Percentiles rank a stretch among this genome's conserved stretches.
Evolutionary conservation across 1,284 basidiomycete species (phyloP).

Genomic region (Somion occarium): DNA sequence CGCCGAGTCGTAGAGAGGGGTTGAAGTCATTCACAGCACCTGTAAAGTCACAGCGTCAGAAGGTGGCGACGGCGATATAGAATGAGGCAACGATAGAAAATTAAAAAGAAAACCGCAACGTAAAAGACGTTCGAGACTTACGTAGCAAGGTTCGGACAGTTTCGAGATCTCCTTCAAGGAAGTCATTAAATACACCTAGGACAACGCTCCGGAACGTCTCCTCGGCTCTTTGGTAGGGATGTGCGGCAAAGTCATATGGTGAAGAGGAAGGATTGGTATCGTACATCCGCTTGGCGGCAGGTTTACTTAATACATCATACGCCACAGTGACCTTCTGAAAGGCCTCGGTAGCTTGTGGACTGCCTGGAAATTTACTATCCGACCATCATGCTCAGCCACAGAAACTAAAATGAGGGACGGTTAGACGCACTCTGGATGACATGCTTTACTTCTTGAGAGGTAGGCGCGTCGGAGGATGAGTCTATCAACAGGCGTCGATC

Average conservation of each 20-base stretch:
- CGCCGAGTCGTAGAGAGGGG: conserved; percentile 62
- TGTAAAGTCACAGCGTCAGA: conserved; percentile 30
- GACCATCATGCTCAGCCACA: conserved; percentile 7
- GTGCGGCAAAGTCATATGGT: conserved; percentile 45
- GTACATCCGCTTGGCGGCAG: conserved; percentile 63
- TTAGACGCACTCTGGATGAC: conserved; percentile 76
- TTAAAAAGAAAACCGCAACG: too few relatives aligned
- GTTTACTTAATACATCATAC: conserved; percentile 75
- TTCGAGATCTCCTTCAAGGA: conserved; percentile 80
- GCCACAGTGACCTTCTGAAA: conserved; percentile 85
- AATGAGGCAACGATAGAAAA: too few relatives aligned
- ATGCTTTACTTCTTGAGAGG: conserved; percentile 67
- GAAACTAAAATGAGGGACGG: background rate
- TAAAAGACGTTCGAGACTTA: conserved; percentile 31
- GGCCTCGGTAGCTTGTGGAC: conserved; percentile 72
- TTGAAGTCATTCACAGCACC: conserved; percentile 72
- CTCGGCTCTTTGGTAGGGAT: conserved; percentile 53
- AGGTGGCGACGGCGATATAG: too few relatives aligned
- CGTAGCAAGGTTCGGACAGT: conserved; percentile 71
- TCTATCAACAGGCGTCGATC: conserved; percentile 52
- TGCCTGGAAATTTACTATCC: conserved; percentile 73
- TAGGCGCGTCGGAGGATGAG: conserved; percentile 70
- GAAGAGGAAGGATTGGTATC: conserved; percentile 50
- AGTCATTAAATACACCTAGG: conserved; percentile 73
- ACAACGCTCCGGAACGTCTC: conserved; percentile 75